Percentiles rank a stretch among this genome's conserved stretches.
phyloP scores from a whole-genome alignment of 768 basidiomycete species.

The Tephrocybe sp. region DNA sequence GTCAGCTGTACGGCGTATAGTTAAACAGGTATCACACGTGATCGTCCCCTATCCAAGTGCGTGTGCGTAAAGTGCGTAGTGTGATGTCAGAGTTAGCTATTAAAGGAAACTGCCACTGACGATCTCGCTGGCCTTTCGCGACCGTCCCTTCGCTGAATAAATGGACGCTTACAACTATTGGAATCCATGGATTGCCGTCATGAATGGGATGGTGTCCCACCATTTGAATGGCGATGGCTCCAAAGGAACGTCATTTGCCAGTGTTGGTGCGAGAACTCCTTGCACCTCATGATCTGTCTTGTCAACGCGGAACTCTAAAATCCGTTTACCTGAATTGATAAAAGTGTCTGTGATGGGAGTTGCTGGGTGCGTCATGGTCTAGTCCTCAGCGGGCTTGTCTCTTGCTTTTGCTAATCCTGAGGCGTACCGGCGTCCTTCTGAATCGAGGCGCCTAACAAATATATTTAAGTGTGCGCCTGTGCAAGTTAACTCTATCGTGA shows the following conservation, averaged over 20 bases:
- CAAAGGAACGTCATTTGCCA: slow-evolving; percentile 9
- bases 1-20: background rate
- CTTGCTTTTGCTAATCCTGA: background rate
- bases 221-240: slow-evolving; percentile 1
- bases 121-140: slow-evolving; percentile 4
- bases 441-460: background rate
- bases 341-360: background rate
- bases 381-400: background rate
- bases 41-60: slow-evolving; percentile 6
- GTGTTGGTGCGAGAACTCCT: background rate
- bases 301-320: slow-evolving; percentile 10
- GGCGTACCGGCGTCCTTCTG: background rate
- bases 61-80: too few species aligned
- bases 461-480: background rate
- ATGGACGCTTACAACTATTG: background rate
- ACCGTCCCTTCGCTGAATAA: background rate
- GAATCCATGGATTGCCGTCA: too few species aligned
- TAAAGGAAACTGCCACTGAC: slow-evolving; percentile 1
- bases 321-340: slow-evolving; percentile 3
- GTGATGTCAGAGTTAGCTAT: slow-evolving; percentile 7
- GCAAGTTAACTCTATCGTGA: slow-evolving; percentile 4
- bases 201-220: too few species aligned
- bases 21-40: slow-evolving; percentile 6
- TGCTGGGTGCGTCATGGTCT: slow-evolving; percentile 5
- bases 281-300: slow-evolving; percentile 10